Evolutionary conservation across 208 protist genomes (phyloP).

Genomic region (Wallacemonas sp.): DNA sequence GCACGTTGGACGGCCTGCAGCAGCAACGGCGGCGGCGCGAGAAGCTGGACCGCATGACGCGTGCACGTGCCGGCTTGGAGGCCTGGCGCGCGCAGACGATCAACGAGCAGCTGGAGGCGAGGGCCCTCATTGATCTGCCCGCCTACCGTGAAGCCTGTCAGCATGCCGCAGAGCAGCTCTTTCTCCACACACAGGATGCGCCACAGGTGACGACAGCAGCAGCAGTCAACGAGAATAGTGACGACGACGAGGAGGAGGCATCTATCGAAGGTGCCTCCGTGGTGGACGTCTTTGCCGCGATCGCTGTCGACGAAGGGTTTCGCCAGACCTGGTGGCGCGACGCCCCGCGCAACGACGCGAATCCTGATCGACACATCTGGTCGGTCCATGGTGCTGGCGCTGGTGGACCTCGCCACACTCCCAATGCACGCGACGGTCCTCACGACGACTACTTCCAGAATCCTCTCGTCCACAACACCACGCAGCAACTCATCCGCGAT

Average conservation of each 20-base stretch:
- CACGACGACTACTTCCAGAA: neutral
- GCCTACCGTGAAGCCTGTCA: slow-evolving; percentile 11
- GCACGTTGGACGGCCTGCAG: slow-evolving; percentile 23
- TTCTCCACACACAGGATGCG: neutral
- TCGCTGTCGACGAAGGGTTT: neutral
- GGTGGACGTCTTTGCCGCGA: neutral
- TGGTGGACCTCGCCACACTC: too few species aligned
- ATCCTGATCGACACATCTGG: neutral
- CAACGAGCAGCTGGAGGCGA: neutral
- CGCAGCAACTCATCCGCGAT: neutral
- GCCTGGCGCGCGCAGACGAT: neutral
- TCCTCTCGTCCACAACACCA: neutral
- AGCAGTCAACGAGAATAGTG: neutral
- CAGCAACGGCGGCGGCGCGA: slow-evolving; percentile 13
- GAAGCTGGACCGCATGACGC: neutral
- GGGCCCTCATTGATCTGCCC: neutral
- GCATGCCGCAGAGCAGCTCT: neutral
- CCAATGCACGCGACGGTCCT: too few species aligned
- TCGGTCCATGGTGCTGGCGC: neutral
- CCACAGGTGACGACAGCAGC: neutral
- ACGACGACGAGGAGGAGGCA: neutral
- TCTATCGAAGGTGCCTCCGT: neutral
- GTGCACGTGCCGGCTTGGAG: neutral
- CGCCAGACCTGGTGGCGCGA: slow-evolving; percentile 1
- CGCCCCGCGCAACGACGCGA: neutral